phyloP scores from a whole-genome alignment of 2,329 filamentous ascomycete species.

The Fusarium subglutinans region DNA sequence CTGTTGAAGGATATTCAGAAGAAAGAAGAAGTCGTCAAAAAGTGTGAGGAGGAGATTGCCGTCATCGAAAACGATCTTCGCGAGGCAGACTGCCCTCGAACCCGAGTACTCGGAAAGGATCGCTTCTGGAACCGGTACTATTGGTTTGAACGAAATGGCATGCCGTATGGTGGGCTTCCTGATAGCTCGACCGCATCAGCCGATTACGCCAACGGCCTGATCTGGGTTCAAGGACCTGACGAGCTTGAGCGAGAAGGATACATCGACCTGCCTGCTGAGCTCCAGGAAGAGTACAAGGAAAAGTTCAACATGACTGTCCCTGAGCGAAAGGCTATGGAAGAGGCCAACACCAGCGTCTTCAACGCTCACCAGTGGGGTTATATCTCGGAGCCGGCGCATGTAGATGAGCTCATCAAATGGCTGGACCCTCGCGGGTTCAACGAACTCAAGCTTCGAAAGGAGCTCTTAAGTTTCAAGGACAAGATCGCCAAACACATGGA shows the following conservation, averaged over 20 bases:
- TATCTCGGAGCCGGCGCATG: constrained; percentile 79
- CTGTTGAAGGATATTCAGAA: constrained; percentile 89
- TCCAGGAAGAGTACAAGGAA: constrained; percentile 78
- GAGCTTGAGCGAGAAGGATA: constrained; percentile 87
- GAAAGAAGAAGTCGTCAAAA: constrained; percentile 80
- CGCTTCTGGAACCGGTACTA: constrained; percentile 99
- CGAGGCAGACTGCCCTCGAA: constrained; percentile 92
- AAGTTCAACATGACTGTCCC: constrained; percentile 84
- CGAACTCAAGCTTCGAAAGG: constrained; percentile 87
- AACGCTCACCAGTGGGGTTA: constrained; percentile 90
- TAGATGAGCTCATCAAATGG: constrained; percentile 86
- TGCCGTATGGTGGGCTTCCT: constrained; percentile 92
- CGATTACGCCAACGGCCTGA: constrained; percentile 89
- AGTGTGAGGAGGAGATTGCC: constrained; percentile 86
- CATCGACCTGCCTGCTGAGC: constrained; percentile 77
- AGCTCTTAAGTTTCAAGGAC: constrained; percentile 79
- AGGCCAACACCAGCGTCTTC: constrained; percentile 81
- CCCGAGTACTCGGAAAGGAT: constrained; percentile 89
- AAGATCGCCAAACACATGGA: constrained; percentile 83
- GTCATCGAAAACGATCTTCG: constrained; percentile 90
- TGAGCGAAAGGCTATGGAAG: constrained; percentile 86
- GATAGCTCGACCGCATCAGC: constrained; percentile 87
- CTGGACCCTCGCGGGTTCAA: constrained; percentile 87
- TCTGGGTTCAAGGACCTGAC: constrained; percentile 97
- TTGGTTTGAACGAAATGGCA: constrained; percentile 98